A percentile compares a stretch with the other conserved stretches of the same genome.
Evolutionary conservation across 331 rosid genomes (phyloP).

Genomic region (Stylosanthes scabra): DNA sequence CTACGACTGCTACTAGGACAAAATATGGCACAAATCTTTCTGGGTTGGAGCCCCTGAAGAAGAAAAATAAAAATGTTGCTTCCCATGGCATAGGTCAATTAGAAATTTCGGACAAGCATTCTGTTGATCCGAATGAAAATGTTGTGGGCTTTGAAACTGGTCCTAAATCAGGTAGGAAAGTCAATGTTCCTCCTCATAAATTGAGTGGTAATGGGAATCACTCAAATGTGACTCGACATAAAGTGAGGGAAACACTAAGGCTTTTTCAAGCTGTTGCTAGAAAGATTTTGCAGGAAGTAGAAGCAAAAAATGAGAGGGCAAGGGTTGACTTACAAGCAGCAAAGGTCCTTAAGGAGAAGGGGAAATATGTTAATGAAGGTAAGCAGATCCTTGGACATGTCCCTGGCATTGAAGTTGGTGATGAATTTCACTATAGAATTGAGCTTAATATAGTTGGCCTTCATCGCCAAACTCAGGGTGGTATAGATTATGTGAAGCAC

Average conservation of each 20-base stretch:
- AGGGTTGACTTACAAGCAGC: constrained; percentile 68
- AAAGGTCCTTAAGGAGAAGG: constrained; percentile 62
- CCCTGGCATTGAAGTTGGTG: constrained; percentile 92
- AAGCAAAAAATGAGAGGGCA: constrained; percentile 57
- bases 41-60: constrained; percentile 46
- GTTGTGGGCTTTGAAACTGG: constrained; percentile 24
- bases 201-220: constrained; percentile 44
- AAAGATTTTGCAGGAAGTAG: constrained; percentile 79
- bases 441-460: constrained; percentile 84
- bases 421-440: constrained; percentile 83
- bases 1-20: constrained; percentile 46
- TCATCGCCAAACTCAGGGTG: constrained; percentile 76
- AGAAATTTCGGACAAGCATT: constrained; percentile 45
- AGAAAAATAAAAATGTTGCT: constrained; percentile 38
- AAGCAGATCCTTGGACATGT: constrained; percentile 71
- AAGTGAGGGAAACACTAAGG: constrained; percentile 77
- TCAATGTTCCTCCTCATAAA: constrained; percentile 56
- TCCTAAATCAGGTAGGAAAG: constrained; percentile 39
- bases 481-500: constrained; percentile 77
- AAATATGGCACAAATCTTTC: constrained; percentile 38
- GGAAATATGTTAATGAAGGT: constrained; percentile 63
- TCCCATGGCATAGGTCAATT: constrained; percentile 49
- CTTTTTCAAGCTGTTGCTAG: constrained; percentile 74
- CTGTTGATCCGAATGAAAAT: constrained; percentile 30
- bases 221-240: constrained; percentile 55